Percentiles rank a stretch among this genome's conserved stretches.
These are phyloP conservation scores for Rhizopogon sp. DNA, from an alignment of 768 basidiomycete genomes.

Conservation along the genomic window DNA sequence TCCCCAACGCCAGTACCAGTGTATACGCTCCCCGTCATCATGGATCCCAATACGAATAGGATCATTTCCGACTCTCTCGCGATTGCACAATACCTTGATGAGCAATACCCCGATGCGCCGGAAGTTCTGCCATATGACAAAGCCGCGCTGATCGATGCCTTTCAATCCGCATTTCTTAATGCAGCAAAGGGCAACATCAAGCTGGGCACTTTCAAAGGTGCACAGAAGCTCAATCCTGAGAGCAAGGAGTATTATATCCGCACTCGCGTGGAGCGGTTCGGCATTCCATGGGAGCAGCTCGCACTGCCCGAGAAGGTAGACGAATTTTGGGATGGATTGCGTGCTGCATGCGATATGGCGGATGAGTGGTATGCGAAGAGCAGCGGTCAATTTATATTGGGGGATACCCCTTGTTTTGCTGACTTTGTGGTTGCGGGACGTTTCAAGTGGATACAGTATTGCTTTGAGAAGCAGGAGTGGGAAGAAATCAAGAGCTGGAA, in stretches of 20 bases:
- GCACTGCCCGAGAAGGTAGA: constrained; percentile 20
- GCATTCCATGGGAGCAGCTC: constrained; percentile 32
- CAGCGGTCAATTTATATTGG: constrained; percentile 3
- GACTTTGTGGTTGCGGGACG: constrained; percentile 19
- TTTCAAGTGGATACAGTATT: constrained; percentile 7
- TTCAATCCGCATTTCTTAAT: constrained; percentile 14
- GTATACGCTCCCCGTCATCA: constrained; percentile 45
- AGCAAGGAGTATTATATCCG: constrained; percentile 36
- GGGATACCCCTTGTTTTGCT: constrained; percentile 12
- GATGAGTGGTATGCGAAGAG: constrained; percentile 9
- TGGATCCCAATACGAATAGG: constrained; percentile 37
- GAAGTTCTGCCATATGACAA: constrained; percentile 31
- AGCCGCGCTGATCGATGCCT: constrained; percentile 27
- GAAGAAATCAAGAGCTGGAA: constrained; percentile 4
- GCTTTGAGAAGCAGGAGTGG: constrained; percentile 8
- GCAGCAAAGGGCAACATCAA: constrained; percentile 6
- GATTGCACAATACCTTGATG: constrained; percentile 50
- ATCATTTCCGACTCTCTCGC: constrained; percentile 36
- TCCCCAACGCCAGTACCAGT: constrained; percentile 20
- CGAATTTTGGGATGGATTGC: constrained; percentile 32
- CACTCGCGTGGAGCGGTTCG: constrained; percentile 29
- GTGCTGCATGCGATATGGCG: constrained; percentile 24
- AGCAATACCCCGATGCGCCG: constrained; percentile 40
- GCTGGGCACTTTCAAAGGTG: constrained; percentile 18
- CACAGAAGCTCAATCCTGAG: constrained; percentile 23